Conservation (phyloP, 257 asterid genomes). For the Przewalskia tangutica region DNA sequence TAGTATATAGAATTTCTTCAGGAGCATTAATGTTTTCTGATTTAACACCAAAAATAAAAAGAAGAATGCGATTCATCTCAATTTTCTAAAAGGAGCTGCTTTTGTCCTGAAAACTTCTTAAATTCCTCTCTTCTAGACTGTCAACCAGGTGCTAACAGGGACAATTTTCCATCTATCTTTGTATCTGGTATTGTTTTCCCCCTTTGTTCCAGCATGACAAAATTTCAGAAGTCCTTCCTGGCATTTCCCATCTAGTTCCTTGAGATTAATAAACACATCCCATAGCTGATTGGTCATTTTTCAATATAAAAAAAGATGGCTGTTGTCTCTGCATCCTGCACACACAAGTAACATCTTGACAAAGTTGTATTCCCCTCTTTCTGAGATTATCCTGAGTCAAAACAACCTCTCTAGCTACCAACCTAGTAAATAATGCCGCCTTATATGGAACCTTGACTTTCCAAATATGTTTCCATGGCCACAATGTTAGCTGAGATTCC, state of each 20-base stretch:
- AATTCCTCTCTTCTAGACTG: background rate
- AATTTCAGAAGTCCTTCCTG: background rate
- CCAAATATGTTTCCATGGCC: background rate
- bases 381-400: background rate
- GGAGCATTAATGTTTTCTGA: background rate
- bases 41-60: too few relatives aligned
- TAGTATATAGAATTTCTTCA: too few relatives aligned
- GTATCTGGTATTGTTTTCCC: background rate
- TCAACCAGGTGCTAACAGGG: background rate
- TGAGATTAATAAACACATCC: background rate
- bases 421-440: background rate
- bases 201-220: background rate
- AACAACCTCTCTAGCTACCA: background rate
- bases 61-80: background rate
- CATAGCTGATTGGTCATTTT: too few relatives aligned
- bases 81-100: background rate
- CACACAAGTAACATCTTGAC: background rate
- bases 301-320: background rate
- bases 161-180: background rate
- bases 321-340: background rate
- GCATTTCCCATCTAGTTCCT: background rate
- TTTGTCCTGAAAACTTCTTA: background rate
- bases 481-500: background rate
- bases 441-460: background rate
- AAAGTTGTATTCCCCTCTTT: background rate